Evolutionary conservation across 805 yeast genomes (phyloP), one percentile per base, ranked within the genome.

Genomic region (Wickerhamiella kurtzmanii): DNA sequence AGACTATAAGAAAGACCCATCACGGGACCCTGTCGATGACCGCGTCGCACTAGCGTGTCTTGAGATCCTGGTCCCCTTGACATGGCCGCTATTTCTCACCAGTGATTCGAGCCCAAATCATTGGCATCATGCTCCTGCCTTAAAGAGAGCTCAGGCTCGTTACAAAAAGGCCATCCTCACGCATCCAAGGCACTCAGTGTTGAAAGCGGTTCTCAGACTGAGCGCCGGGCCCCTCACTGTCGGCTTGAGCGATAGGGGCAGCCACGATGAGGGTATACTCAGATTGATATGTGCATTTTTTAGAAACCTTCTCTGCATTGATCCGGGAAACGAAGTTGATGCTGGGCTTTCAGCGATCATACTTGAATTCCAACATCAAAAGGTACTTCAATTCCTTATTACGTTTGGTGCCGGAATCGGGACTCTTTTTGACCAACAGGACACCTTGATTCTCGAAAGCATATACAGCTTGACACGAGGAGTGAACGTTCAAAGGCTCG

Each of bases 11-110:
- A 59, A 44, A 17, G 53, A 53, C 4, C 42, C 16, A 9, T 43
- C 17, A 41, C 37, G 19, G 25, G 50, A 41, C 37, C 58, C 67
- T 5, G 63, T 66, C 35, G 63, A 70, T 58, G 86, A 78, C 47
- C 76, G 78, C 52, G 71, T 87, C 42, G 81, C 87, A 40, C 62
- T 82, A 17, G 74, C 85, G 3, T 75, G 83, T 49, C 64, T 92
- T 47, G 96, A 92, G 62, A 62, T 92, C 4, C 64, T 92, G 48
- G 95, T 85, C 1, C 76, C 84, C 2, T 68, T 92, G 57, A 82
- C 96, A 0, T 82, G 94, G 84, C 97, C 97, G 0, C 60, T 82
- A 4, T 77, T 77, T 32, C 60, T 85, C n/a, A 64, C 72, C 8
- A 75, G 72, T 18, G 75, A 75, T n/a, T 50, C 47, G 3, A 67